These are phyloP conservation scores for Microbotryomycetes sp. DNA, from an alignment of 1,284 basidiomycete species.

Conservation along the genomic window DNA sequence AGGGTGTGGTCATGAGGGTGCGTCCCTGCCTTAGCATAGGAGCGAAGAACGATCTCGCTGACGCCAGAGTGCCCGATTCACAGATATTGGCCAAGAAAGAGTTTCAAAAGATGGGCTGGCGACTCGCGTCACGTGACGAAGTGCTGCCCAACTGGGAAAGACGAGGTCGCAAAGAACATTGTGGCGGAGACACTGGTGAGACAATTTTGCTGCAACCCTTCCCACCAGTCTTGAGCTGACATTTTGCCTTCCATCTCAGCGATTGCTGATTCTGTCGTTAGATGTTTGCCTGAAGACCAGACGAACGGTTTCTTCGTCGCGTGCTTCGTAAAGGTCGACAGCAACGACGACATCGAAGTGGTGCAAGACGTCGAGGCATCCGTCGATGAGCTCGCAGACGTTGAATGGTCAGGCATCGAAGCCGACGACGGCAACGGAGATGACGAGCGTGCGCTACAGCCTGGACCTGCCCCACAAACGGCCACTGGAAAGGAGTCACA, in stretches of 20 bases:
- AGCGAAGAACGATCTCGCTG: not conserved
- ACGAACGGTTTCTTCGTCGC: conserved; percentile 95
- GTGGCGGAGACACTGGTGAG: conserved; percentile 39
- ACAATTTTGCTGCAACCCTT: conserved; percentile 41
- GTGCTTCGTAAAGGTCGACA: conserved; percentile 57
- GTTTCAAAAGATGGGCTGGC: conserved; percentile 55
- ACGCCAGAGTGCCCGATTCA: not conserved
- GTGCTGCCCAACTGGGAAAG: conserved; percentile 74
- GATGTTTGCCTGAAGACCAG: conserved; percentile 77
- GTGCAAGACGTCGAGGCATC: not conserved
- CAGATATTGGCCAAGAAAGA: conserved; percentile 57
- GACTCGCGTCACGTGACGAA: conserved; percentile 56
- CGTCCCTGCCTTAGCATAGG: not conserved
- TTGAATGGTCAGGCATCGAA: no score
- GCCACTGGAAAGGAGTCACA: no score
- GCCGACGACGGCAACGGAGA: no score
- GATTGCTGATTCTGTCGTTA: conserved; percentile 61
- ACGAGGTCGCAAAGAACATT: conserved; percentile 61
- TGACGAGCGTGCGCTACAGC: no score
- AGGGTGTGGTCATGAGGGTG: conserved; percentile 67
- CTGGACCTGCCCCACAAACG: no score
- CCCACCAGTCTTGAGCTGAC: not conserved
- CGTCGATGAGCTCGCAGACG: not conserved
- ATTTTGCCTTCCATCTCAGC: conserved; percentile 42
- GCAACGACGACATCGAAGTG: not conserved